These are phyloP conservation scores for Fraxinus ornus DNA, from an alignment of 305 asterid species.

Conservation along the genomic window DNA sequence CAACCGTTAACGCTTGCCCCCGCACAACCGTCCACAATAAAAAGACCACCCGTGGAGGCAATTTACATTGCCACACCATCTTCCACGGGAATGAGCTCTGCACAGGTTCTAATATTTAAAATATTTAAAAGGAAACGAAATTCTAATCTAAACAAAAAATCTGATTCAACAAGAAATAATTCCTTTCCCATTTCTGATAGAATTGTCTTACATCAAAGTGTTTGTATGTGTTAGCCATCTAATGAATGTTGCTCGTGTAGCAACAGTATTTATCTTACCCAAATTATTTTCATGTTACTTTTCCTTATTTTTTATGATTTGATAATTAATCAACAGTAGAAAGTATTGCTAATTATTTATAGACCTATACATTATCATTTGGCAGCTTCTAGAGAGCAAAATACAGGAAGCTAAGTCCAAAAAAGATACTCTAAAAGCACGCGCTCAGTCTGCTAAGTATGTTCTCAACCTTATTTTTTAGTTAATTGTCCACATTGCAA, in stretches of 20 bases:
- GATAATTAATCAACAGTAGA: background rate
- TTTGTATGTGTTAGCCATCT: background rate
- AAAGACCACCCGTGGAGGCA: too few relatives aligned
- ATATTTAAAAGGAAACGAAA: background rate
- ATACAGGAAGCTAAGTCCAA: constrained; percentile 96
- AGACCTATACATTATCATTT: constrained; percentile 20
- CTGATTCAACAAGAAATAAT: background rate
- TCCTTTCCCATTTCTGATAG: background rate
- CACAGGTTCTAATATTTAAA: too few relatives aligned
- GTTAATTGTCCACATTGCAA: constrained; percentile 4
- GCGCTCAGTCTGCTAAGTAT: constrained; percentile 97
- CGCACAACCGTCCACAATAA: too few relatives aligned
- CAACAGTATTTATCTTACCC: background rate
- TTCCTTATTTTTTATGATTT: constrained; percentile 12
- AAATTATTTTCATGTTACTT: constrained; percentile 13
- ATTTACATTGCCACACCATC: too few relatives aligned
- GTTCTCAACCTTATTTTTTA: constrained; percentile 31
- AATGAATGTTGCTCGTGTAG: constrained; percentile 13
- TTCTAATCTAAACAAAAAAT: background rate
- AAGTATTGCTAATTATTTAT: constrained; percentile 3
- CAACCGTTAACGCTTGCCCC: too few relatives aligned
- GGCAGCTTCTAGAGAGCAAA: constrained; percentile 91
- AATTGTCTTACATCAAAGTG: background rate
- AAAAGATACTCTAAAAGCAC: constrained; percentile 93
- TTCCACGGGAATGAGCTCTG: too few relatives aligned